Percentiles rank a stretch among this genome's conserved stretches.
These are phyloP conservation scores for Dimocarpus longan DNA, from an alignment of 345 rosid species.

Conservation along the genomic window DNA sequence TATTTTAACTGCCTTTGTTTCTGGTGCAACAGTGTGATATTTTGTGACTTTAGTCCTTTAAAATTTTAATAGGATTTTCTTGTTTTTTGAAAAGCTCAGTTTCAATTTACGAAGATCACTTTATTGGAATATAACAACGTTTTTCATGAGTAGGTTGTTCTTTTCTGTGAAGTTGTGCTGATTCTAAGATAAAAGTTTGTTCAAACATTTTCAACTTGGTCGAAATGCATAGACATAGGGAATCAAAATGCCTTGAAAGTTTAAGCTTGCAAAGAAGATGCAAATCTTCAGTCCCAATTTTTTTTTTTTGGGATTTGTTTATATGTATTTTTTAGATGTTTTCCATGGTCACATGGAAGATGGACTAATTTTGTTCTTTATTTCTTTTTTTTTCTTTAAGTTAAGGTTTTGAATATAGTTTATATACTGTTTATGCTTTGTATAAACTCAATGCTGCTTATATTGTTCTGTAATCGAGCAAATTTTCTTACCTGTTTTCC, in stretches of 20 bases:
- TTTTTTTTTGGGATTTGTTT: too few relatives aligned
- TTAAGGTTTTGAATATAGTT: not conserved
- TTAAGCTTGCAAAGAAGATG: too few relatives aligned
- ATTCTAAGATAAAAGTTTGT: not conserved
- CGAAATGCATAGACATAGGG: not conserved
- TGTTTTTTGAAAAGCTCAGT: not conserved
- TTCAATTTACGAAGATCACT: not conserved
- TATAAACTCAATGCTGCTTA: not conserved
- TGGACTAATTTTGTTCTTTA: not conserved
- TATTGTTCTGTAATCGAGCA: not conserved
- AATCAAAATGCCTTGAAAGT: not conserved
- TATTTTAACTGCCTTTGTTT: not conserved
- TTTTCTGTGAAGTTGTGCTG: not conserved
- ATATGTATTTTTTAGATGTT: too few relatives aligned
- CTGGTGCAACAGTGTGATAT: not conserved
- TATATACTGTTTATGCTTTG: not conserved
- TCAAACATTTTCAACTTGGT: conserved; percentile 3
- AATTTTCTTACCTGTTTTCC: not conserved
- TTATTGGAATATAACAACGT: not conserved
- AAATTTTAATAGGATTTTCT: not conserved
- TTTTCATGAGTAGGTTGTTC: not conserved
- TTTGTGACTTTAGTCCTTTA: not conserved
- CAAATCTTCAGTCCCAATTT: too few relatives aligned
- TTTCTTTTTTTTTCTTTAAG: not conserved
- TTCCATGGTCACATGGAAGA: not conserved